Evolutionary conservation across 441 rosid genomes (phyloP), one percentile per base, ranked within the genome.

Genomic region (Dalechampia spathulata): DNA sequence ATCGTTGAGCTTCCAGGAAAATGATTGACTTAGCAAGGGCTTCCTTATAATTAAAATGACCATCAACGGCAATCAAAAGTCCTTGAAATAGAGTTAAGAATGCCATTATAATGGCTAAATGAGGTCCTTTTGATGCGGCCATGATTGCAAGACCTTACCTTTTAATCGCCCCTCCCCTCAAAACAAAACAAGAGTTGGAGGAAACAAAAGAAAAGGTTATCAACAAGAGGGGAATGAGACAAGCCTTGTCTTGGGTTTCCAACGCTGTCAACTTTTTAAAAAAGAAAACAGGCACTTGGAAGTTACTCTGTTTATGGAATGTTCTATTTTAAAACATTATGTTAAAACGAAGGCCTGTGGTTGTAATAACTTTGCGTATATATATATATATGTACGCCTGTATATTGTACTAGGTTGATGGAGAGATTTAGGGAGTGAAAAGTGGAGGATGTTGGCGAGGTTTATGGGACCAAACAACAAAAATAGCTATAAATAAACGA

Each of bases 1-100:
- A 92, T 72, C 96, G 76, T 58, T 88, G 98, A 9, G 94, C 93
- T 72, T 92, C 96, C 5, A 92, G 69, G 73, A 92, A 92, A 56
- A 92, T 71, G 15, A 88, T 50, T 13, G 94, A 88, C 71, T 84
- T 92, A 8, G 78, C 60, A 5, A 86, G 73, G 28, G 95, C 96
- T 0, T 84, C 92, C 68, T 74, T 84, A 65, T 88, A 88, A 45
- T 83, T 49, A 14, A 86, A 65, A 60, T 36, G 20, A 1, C 63
- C 80, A 36, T 59, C 53, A 12, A 84, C 94, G 3, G 64, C 23
- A 0, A 67, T 42, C 26, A 79, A 36, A 42, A 64, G 41, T 9
- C 78, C 75, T 50, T 66, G 75, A 34, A 75, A 72, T 15, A 85
- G 42, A 32, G 61, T 62, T 28, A 78, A 54, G 72, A 74, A 74